phyloP scores from a whole-genome alignment of 345 rosid genomes.

The Dimocarpus longan region DNA sequence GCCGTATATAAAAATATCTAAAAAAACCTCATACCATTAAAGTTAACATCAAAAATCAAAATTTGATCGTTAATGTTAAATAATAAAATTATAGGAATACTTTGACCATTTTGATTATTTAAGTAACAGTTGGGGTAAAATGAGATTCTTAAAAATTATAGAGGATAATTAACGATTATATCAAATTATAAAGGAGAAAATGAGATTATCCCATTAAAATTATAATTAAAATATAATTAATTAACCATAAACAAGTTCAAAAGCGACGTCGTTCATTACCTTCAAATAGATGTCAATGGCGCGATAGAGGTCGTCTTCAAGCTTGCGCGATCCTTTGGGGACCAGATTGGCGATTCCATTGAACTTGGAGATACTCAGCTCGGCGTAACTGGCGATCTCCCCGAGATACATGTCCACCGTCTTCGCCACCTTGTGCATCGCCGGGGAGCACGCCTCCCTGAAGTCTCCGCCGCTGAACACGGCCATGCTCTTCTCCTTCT shows the following conservation, averaged over 20 bases:
- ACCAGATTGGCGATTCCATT: slow-evolving; percentile 78
- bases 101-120: too few relatives aligned
- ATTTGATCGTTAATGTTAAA: too few relatives aligned
- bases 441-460: slow-evolving; percentile 48
- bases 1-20: too few relatives aligned
- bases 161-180: too few relatives aligned
- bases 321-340: slow-evolving; percentile 72
- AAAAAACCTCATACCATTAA: too few relatives aligned
- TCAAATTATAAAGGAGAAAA: too few relatives aligned
- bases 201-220: too few relatives aligned
- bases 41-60: too few relatives aligned
- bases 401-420: slow-evolving; percentile 74
- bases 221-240: background rate
- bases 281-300: slow-evolving; percentile 86
- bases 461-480: slow-evolving; percentile 74
- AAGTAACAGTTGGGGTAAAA: too few relatives aligned
- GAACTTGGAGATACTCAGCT: slow-evolving; percentile 76
- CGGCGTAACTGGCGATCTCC: slow-evolving; percentile 65
- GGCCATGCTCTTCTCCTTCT: slow-evolving; percentile 80
- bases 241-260: background rate
- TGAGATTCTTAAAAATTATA: too few relatives aligned
- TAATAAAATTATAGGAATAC: too few relatives aligned
- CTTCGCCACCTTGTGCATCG: slow-evolving; percentile 69
- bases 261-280: slow-evolving; percentile 36
- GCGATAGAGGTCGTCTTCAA: slow-evolving; percentile 84